Evolutionary conservation across 2,329 filamentous ascomycete genomes (phyloP), one percentile per base, ranked within the genome.

Genomic region (Fusarium dlaminii): DNA sequence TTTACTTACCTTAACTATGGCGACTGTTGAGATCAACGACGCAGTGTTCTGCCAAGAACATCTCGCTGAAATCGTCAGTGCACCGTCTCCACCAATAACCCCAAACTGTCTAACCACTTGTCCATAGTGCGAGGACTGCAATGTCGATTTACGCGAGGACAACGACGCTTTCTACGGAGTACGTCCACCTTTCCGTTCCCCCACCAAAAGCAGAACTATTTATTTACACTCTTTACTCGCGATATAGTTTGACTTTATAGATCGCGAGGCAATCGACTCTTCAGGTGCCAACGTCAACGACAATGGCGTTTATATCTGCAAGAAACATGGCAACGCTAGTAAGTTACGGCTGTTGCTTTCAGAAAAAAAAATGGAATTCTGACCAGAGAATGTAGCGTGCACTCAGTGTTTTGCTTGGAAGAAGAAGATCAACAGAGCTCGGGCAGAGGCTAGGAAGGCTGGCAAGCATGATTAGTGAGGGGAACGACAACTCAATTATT

Each of bases 271-370:
- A 18, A 22, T 61, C 14, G 57, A 42, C 12, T 0, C 1, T 18
- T 8, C 36, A 27, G 10, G 15, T 8, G 18, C 14, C 14, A 24
- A 12, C 2, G 0, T 1, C 3, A 15, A 40, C 6, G 0, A n/a
- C 3, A 18, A 40, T 9, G 46, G 46, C 4, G 22, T 18, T 8
- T 61, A 55, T 34, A 1, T 30, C 18, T 61, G 57, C 10, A 5
- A 55, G 1, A 18, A 34, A 3, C 58, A 61, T 8, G 0, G 1
- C 10, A 61, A 4, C 6, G 5, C 0, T 2, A 14, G 58, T 55
- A 20, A 55, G 46, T 52, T 13, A 13, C 9, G 2, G 9, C 48
- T 8, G 8, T 24, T 7, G 0, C 13, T 11, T 3, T 14, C 18
- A 2, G 14, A 17, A 8, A 20, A 17, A 8, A 20, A 15, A 3